Conservation (phyloP, 768 basidiomycete genomes). For the Naganishia randhawae region DNA sequence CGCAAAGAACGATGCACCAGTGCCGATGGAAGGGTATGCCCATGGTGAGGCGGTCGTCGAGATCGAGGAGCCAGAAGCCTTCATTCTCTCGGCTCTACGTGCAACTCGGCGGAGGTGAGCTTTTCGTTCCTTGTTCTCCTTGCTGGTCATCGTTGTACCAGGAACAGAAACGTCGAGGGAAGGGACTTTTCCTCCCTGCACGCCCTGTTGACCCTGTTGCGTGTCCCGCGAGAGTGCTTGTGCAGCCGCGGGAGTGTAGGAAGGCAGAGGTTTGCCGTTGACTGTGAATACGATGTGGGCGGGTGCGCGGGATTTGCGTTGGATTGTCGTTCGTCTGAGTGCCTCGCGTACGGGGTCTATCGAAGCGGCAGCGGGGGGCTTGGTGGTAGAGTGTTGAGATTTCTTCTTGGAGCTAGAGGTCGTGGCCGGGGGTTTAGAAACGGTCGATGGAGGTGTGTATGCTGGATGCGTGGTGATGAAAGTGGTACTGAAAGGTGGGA, state of each 20-base stretch:
- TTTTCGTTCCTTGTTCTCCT: slow-evolving; percentile 14
- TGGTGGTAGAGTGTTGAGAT: not conserved
- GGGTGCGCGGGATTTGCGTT: not conserved
- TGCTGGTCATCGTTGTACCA: not conserved
- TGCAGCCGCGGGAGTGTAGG: not conserved
- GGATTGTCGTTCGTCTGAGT: not conserved
- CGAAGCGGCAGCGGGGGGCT: not conserved
- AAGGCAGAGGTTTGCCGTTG: not conserved
- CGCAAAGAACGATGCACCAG: slow-evolving; percentile 1
- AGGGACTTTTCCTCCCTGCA: not conserved
- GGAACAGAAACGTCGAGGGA: not conserved
- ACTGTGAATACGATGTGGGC: not conserved
- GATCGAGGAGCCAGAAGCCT: not conserved
- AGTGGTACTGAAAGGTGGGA: not conserved
- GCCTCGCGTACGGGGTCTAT: not conserved
- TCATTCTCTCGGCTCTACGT: not conserved
- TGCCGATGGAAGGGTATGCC: not conserved
- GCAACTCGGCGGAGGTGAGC: slow-evolving; percentile 2
- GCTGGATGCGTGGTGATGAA: not conserved
- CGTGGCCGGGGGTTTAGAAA: not conserved
- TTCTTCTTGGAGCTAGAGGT: not conserved
- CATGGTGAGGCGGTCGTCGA: not conserved
- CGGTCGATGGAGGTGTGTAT: not conserved
- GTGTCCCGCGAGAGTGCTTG: not conserved
- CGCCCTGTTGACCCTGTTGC: no score